Conservation (phyloP, 2,329 filamentous ascomycete genomes). For the Didymella segeticola region DNA sequence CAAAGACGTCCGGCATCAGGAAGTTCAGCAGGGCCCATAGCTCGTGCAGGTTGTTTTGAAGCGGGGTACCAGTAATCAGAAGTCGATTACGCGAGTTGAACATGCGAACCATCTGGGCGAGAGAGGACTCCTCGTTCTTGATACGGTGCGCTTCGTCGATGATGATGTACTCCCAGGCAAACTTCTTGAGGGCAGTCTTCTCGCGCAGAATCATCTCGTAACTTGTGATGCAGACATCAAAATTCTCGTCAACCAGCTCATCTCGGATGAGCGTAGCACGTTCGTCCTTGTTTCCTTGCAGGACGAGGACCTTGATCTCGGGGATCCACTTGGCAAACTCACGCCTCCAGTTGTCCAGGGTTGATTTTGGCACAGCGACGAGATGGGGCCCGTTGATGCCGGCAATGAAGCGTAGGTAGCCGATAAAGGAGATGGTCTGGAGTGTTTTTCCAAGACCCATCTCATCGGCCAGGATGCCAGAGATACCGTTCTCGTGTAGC, state of each 20-base stretch:
- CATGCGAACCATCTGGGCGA: conserved; percentile 93
- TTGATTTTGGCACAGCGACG: conserved; percentile 93
- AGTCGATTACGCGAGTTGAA: conserved; percentile 96
- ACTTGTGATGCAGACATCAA: conserved; percentile 97
- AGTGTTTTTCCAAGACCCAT: conserved; percentile 99
- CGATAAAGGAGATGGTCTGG: conserved; percentile 95
- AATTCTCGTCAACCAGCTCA: conserved; percentile 89
- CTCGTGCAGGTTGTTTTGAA: conserved; percentile 98
- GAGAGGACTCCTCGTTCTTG: conserved; percentile 98
- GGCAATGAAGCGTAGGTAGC: conserved; percentile 89
- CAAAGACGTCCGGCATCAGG: conserved; percentile 95
- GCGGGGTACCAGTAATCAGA: conserved; percentile 92
- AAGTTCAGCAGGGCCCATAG: conserved; percentile 98
- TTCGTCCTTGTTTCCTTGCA: conserved; percentile 95
- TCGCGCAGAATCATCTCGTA: conserved; percentile 99
- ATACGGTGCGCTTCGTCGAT: conserved; percentile 98
- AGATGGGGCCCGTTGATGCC: conserved; percentile 91
- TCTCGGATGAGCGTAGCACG: conserved; percentile 87
- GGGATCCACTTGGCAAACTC: conserved; percentile 95
- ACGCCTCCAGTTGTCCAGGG: conserved; percentile 96
- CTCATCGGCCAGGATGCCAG: conserved; percentile 95
- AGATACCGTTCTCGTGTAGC: conserved; percentile 97
- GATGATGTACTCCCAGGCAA: conserved; percentile 99
- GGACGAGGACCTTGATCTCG: conserved; percentile 89
- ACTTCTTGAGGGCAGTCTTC: conserved; percentile 93